A percentile compares a stretch with the other conserved stretches of the same genome.
Evolutionary conservation across 768 basidiomycete genomes (phyloP).

Genomic region (Polyporus arcularius): DNA sequence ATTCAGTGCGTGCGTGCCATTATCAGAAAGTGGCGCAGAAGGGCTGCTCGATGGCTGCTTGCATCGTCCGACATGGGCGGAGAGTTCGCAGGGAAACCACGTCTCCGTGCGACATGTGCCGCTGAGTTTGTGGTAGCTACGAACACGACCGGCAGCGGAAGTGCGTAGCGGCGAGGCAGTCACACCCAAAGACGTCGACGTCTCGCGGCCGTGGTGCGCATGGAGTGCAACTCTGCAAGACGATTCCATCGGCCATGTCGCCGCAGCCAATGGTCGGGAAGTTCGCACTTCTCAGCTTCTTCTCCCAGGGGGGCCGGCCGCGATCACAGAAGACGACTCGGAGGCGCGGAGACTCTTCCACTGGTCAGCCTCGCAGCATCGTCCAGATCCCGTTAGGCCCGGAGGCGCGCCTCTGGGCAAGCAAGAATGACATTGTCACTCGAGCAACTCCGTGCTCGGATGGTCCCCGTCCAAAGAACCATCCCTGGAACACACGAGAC

Average conservation of each 20-base stretch:
- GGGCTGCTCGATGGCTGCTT: background rate
- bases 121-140: background rate
- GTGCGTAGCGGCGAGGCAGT: background rate
- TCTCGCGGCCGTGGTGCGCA: background rate
- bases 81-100: background rate
- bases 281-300: background rate
- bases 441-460: background rate
- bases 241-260: background rate
- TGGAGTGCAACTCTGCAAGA: background rate
- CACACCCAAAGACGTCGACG: background rate
- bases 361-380: constrained; percentile 8
- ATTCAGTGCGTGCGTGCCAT: background rate
- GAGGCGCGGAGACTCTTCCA: background rate
- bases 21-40: constrained; percentile 21
- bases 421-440: constrained; percentile 5
- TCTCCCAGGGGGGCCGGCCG: background rate
- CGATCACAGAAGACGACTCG: background rate
- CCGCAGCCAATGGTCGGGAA: background rate
- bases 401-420: constrained; percentile 5
- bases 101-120: background rate
- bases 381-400: constrained; percentile 14
- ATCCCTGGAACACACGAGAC: constrained; percentile 13
- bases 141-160: background rate
- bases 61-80: background rate
- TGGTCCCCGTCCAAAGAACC: constrained; percentile 5